phyloP scores from a whole-genome alignment of 2,329 filamentous ascomycete species.

The Cercospora beticola region DNA sequence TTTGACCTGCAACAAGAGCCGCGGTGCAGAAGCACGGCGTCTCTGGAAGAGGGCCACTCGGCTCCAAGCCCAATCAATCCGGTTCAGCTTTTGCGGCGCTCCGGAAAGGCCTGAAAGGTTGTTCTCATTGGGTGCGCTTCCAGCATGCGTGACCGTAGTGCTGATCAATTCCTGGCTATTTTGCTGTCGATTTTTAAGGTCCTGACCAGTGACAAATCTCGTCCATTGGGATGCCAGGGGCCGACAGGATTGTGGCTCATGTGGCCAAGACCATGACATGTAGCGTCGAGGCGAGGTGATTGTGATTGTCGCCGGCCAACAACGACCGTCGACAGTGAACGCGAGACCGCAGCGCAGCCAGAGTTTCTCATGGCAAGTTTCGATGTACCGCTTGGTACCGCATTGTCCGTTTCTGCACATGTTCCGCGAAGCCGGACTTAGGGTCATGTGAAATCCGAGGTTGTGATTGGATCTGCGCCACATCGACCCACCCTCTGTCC shows the following conservation, averaged over 20 bases:
- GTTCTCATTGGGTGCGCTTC: background rate
- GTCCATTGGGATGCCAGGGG: background rate
- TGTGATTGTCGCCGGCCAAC: background rate
- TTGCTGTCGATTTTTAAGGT: background rate
- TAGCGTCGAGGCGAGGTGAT: background rate
- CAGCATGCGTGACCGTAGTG: background rate
- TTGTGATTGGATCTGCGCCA: background rate
- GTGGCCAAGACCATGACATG: background rate
- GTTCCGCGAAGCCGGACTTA: background rate
- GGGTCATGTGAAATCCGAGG: background rate
- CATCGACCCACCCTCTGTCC: background rate
- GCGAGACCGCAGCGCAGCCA: background rate
- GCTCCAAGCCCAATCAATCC: background rate
- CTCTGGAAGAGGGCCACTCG: background rate
- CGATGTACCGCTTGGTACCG: background rate
- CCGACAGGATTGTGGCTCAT: background rate
- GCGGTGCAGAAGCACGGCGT: background rate
- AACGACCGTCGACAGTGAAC: background rate
- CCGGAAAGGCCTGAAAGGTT: background rate
- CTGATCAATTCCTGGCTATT: conserved; percentile 4
- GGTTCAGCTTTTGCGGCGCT: background rate
- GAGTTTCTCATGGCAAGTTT: background rate
- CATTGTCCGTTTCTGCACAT: background rate
- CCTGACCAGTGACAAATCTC: conserved; percentile 3
- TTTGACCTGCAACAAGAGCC: background rate